Percentiles rank a stretch among this genome's conserved stretches.
Conservation (phyloP, 306 rosid species). For the Parietaria judaica region DNA sequence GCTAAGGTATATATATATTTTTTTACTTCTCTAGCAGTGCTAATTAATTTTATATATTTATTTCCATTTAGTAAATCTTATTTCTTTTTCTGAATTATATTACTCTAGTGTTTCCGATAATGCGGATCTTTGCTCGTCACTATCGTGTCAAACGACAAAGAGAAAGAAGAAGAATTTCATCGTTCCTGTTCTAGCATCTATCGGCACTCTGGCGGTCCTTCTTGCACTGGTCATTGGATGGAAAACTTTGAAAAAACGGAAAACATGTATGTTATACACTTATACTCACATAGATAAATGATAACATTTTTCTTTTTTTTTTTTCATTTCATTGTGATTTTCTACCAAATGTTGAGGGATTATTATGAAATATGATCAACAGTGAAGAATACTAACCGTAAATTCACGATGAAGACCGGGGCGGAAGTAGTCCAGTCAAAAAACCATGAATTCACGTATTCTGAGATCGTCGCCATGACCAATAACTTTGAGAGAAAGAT, state of each 20-base stretch:
- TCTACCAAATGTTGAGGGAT: background rate
- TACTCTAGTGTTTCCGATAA: conserved; percentile 14
- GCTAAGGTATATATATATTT: conserved; percentile 32
- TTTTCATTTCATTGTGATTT: no score
- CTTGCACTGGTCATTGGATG: conserved; percentile 9
- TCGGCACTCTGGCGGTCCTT: conserved; percentile 2
- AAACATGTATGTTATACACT: background rate
- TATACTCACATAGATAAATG: no score
- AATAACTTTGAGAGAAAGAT: conserved; percentile 20
- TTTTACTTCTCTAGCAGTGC: background rate
- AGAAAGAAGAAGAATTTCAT: conserved; percentile 7
- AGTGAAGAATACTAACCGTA: background rate
- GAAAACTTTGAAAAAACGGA: conserved; percentile 3
- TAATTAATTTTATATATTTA: no score
- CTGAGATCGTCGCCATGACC: conserved; percentile 18
- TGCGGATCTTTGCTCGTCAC: conserved; percentile 6
- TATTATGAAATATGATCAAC: background rate
- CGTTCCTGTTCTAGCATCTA: conserved; percentile 13
- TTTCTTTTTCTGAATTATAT: background rate
- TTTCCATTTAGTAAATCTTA: background rate
- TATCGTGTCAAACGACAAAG: conserved; percentile 15
- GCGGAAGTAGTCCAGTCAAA: conserved; percentile 6
- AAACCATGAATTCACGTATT: conserved; percentile 13
- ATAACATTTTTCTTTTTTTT: no score
- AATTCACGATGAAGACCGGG: conserved; percentile 1